These are phyloP conservation scores for Aristolochia californica DNA, from an alignment of 164 flowering plant species.

Conservation along the genomic window DNA sequence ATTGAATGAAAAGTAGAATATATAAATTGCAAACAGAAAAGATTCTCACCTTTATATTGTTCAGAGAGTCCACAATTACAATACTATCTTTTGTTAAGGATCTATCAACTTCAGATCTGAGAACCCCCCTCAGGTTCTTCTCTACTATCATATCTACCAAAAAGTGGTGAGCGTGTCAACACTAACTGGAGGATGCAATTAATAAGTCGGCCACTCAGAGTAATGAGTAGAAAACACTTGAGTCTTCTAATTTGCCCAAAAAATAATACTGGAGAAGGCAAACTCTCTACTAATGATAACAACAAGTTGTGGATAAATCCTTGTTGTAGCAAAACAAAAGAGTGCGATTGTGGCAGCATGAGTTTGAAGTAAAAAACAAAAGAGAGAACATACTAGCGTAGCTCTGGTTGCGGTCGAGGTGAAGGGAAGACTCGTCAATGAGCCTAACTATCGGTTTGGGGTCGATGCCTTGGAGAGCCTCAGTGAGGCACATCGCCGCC, in stretches of 20 bases:
- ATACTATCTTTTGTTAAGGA: constrained; percentile 56
- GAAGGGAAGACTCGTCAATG: constrained; percentile 66
- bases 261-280: not conserved
- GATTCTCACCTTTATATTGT: constrained; percentile 54
- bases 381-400: constrained; percentile 27
- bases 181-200: not conserved
- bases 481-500: constrained; percentile 54
- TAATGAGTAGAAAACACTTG: not conserved
- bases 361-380: not conserved
- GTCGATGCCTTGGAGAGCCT: constrained; percentile 48
- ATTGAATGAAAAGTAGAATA: too few species aligned
- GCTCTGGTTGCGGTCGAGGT: constrained; percentile 67
- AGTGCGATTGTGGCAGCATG: not conserved
- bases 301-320: not conserved
- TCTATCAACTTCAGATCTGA: constrained; percentile 85
- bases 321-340: not conserved
- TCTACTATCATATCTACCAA: constrained; percentile 50
- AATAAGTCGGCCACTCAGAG: not conserved
- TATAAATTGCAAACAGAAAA: not conserved
- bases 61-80: constrained; percentile 82
- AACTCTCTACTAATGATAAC: not conserved
- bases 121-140: constrained; percentile 78
- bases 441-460: constrained; percentile 36
- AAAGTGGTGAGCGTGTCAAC: constrained; percentile 2
- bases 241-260: not conserved